Percentiles rank a stretch among this genome's conserved stretches.
Evolutionary conservation across 768 basidiomycete species (phyloP).

Genomic region (Saitozyma sp.): DNA sequence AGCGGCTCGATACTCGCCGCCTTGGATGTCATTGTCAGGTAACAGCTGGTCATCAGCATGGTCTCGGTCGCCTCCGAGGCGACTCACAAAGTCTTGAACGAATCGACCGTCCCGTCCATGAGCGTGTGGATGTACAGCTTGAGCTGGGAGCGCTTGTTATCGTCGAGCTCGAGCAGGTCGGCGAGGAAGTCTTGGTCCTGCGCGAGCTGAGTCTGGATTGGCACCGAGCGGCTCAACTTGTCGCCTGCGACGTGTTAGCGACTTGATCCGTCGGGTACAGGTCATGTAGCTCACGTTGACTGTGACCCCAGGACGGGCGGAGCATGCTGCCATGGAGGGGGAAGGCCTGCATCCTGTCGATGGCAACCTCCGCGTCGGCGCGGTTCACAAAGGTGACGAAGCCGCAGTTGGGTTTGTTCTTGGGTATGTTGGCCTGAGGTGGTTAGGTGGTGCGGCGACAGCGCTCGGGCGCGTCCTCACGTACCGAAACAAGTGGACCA

Average conservation of each 20-base stretch:
- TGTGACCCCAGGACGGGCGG: slow-evolving; percentile 10
- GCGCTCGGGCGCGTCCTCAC: too few relatives aligned
- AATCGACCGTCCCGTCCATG: neutral
- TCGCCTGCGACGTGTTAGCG: neutral
- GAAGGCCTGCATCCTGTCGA: slow-evolving; percentile 15
- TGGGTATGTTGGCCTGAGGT: too few relatives aligned
- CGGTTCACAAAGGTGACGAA: slow-evolving; percentile 15
- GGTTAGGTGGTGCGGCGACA: too few relatives aligned
- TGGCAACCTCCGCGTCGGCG: slow-evolving; percentile 12
- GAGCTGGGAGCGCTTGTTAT: neutral
- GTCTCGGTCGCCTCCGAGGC: neutral
- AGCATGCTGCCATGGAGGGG: slow-evolving; percentile 8
- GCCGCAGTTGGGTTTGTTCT: slow-evolving; percentile 1
- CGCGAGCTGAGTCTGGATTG: neutral
- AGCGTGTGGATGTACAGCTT: neutral
- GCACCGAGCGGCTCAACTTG: neutral
- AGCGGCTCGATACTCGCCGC: too few relatives aligned
- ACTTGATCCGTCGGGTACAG: neutral
- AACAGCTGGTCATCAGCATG: too few relatives aligned
- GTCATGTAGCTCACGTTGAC: neutral
- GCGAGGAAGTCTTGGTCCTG: neutral
- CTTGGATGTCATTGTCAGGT: too few relatives aligned
- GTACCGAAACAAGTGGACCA: neutral
- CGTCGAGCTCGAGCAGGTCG: neutral
- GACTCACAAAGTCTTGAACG: neutral